Percentiles rank a stretch among this genome's conserved stretches.
These are phyloP conservation scores for Elongisporangium undulatum DNA, from an alignment of 352 stramenopile genomes.

Conservation along the genomic window DNA sequence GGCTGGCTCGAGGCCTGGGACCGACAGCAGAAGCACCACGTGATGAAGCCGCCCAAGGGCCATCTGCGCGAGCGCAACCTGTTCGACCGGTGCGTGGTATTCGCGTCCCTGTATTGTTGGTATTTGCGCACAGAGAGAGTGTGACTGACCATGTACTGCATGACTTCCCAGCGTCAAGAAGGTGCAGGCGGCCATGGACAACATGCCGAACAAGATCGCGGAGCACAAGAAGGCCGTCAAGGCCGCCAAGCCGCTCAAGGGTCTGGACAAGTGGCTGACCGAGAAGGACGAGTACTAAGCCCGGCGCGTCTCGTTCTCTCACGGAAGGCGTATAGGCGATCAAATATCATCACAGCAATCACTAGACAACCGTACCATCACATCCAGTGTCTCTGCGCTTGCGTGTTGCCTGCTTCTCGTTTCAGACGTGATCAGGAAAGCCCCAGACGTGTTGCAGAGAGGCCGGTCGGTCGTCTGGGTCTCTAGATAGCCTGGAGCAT, in stretches of 20 bases:
- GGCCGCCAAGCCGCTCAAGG: slow-evolving; percentile 79
- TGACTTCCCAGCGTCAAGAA: slow-evolving; percentile 63
- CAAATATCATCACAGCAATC: neutral
- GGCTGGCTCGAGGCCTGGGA: slow-evolving; percentile 81
- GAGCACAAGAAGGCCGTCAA: slow-evolving; percentile 86
- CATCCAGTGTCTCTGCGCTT: neutral
- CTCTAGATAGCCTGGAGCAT: too few relatives aligned
- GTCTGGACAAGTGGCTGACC: slow-evolving; percentile 87
- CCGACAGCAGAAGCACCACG: slow-evolving; percentile 75
- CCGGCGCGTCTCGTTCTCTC: too few relatives aligned
- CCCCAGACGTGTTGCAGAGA: too few relatives aligned
- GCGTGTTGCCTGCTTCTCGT: neutral
- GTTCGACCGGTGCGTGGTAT: slow-evolving; percentile 66
- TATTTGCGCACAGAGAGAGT: slow-evolving; percentile 1
- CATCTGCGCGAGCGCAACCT: slow-evolving; percentile 79
- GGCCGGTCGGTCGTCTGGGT: too few relatives aligned
- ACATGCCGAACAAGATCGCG: slow-evolving; percentile 82
- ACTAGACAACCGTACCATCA: neutral
- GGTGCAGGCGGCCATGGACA: slow-evolving; percentile 73
- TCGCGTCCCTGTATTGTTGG: neutral
- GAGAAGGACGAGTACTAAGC: slow-evolving; percentile 75
- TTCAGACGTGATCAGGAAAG: too few relatives aligned
- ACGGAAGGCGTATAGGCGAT: neutral
- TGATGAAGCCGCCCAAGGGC: slow-evolving; percentile 81
- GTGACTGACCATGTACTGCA: neutral